Conservation (phyloP, 1,284 basidiomycete genomes). For the Rhodotorula sp. region DNA sequence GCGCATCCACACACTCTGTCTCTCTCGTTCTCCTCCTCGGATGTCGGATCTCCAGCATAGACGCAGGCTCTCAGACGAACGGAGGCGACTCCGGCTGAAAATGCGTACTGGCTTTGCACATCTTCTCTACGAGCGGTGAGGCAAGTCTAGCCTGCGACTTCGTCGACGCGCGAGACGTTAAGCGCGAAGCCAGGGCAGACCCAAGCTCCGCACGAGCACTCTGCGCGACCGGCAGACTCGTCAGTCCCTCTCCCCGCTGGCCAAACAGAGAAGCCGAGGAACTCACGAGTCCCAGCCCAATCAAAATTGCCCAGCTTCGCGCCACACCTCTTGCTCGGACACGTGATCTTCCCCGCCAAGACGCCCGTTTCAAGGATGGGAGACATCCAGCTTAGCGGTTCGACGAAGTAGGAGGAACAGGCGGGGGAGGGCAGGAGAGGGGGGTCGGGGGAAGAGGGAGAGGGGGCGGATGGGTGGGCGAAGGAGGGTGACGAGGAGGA, state of each 20-base stretch:
- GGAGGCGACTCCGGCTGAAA: too few relatives aligned
- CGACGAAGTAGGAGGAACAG: constrained; percentile 86
- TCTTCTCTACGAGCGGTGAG: too few relatives aligned
- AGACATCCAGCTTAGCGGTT: constrained; percentile 95
- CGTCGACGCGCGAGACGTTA: constrained; percentile 40
- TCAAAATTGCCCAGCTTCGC: constrained; percentile 93
- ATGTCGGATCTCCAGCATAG: too few relatives aligned
- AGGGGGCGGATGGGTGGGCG: background rate
- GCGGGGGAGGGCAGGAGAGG: constrained; percentile 34
- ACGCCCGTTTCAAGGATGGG: constrained; percentile 68
- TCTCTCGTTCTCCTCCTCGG: too few relatives aligned
- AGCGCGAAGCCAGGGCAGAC: constrained; percentile 44
- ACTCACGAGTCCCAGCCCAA: constrained; percentile 75
- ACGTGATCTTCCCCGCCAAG: constrained; percentile 80
- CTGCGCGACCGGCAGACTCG: background rate
- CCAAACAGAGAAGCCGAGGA: background rate
- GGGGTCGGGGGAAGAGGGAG: background rate
- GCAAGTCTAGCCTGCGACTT: constrained; percentile 17
- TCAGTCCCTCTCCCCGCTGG: background rate
- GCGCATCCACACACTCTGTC: too few relatives aligned
- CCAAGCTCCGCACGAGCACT: constrained; percentile 45
- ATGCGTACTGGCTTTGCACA: too few relatives aligned
- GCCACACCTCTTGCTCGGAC: constrained; percentile 84
- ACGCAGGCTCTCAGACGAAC: too few relatives aligned
- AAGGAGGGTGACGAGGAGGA: background rate